Evolutionary conservation across 768 basidiomycete species (phyloP).

Genomic region (Lepiota venenata): DNA sequence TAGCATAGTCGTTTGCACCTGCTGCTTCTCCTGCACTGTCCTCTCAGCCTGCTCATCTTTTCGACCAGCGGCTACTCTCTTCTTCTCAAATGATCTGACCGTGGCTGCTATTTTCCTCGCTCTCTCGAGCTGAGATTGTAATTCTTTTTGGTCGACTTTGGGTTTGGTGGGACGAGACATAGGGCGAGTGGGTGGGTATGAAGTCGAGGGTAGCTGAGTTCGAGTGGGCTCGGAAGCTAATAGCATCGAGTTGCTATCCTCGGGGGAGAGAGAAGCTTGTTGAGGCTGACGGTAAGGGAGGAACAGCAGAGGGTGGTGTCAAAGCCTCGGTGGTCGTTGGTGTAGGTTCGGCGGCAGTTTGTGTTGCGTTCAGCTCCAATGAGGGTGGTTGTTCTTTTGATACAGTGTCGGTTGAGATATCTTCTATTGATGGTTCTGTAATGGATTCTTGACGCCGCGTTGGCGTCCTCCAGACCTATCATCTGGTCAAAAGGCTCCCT

Average conservation of each 20-base stretch:
- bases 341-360: neutral
- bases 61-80: neutral
- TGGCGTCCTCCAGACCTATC: constrained; percentile 2
- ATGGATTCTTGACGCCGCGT: neutral
- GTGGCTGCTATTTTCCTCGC: neutral
- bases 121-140: neutral
- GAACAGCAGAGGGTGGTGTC: neutral
- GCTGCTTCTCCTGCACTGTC: neutral
- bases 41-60: neutral
- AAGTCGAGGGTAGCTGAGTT: neutral
- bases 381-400: neutral
- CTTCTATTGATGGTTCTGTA: neutral
- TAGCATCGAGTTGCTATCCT: no score
- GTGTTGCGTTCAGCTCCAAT: neutral
- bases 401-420: neutral
- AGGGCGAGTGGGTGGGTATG: neutral
- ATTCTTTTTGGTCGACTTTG: neutral
- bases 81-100: neutral
- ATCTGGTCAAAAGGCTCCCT: neutral
- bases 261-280: no score
- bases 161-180: neutral
- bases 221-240: neutral
- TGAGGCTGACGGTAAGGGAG: no score
- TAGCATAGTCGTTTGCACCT: neutral
- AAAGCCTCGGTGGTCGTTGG: no score